phyloP scores from a whole-genome alignment of 495 filamentous ascomycete species.

The Penicillium psychrofluorescens region DNA sequence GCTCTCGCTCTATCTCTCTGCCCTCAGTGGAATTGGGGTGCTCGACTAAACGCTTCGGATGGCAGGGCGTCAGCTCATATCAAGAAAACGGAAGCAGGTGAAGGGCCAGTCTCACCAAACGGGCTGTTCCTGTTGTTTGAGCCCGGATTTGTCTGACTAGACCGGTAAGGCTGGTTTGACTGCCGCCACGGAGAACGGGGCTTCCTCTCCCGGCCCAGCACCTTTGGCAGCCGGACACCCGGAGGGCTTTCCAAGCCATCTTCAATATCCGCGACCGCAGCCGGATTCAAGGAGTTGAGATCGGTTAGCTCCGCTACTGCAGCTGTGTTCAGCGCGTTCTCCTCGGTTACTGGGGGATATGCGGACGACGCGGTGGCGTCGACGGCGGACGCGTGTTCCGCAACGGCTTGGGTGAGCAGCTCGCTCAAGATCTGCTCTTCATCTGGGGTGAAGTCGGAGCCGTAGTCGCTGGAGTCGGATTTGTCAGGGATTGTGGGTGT shows the following conservation, averaged over 20 bases:
- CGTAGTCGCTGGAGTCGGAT: conserved; percentile 48
- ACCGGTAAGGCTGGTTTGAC: conserved; percentile 7
- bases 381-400: conserved; percentile 18
- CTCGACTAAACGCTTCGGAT: conserved; percentile 59
- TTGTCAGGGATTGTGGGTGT: conserved; percentile 6
- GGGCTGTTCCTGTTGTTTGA: conserved; percentile 22
- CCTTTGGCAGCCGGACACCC: conserved; percentile 29
- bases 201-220: conserved; percentile 31
- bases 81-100: background rate
- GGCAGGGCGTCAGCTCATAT: conserved; percentile 46
- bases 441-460: conserved; percentile 61
- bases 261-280: conserved; percentile 27
- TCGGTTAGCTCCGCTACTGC: conserved; percentile 1
- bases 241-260: conserved; percentile 25
- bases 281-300: conserved; percentile 5
- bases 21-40: conserved; percentile 39
- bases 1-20: conserved; percentile 32
- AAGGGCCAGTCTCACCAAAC: conserved; percentile 21
- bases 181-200: conserved; percentile 28
- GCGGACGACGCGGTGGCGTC: conserved; percentile 6
- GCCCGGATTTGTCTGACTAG: conserved; percentile 14
- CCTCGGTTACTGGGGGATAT: conserved; percentile 1
- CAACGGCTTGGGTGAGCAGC: conserved; percentile 30
- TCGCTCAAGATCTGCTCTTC: conserved; percentile 49
- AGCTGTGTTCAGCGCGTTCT: conserved; percentile 1